Evolutionary conservation across 106 monocot genomes (phyloP), one percentile per base, ranked within the genome.

Genomic region (Vanilla planifolia): DNA sequence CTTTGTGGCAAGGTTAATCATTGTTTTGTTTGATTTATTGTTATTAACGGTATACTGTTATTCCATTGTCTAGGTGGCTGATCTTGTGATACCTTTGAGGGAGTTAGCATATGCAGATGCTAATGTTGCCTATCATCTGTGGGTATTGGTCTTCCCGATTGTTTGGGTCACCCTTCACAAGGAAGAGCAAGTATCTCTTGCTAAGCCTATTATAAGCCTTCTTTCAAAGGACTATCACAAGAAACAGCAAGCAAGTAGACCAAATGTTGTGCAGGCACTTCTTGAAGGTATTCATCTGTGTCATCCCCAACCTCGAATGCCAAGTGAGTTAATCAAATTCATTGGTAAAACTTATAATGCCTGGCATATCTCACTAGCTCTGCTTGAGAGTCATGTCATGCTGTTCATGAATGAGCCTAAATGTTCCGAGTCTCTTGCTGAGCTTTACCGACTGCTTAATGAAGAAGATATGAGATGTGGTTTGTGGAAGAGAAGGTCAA

Each of bases 391-490:
- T 65, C 98, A 98, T 85, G 89, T 89, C 36, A 85, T 92, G 98
- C 58, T 91, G 71, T 88, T 88, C 52, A 82, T 73, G 72, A 98
- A 92, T 75, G 98, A 98, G 14, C 61, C 88, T n/a, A 98, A 98
- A 81, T 92, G 88, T 71, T 87, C 84, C 13, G 98, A 98, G 61
- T 98, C 98, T 47, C 81, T 98, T 55, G 98, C 92, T 55, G 98
- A 98, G 60, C 79, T 98, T 33, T 98, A 98, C 48, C 67, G 98
- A 24, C 69, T 92, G 53, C 85, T 98, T 47, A 91, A 98, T 68
- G 98, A 98, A 75, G 98, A 92, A 55, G 98, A 98, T 69, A 92
- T 98, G 92, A 82, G 98, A 28, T 92, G 80, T 73, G 98, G 98
- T 14, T 74, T 98, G 65, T 98, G 91, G 98, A 98, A 98, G 65